Base-by-base conservation (phyloP, 2,329 filamentous ascomycete species). In the Fusarium haematococcum region DNA sequence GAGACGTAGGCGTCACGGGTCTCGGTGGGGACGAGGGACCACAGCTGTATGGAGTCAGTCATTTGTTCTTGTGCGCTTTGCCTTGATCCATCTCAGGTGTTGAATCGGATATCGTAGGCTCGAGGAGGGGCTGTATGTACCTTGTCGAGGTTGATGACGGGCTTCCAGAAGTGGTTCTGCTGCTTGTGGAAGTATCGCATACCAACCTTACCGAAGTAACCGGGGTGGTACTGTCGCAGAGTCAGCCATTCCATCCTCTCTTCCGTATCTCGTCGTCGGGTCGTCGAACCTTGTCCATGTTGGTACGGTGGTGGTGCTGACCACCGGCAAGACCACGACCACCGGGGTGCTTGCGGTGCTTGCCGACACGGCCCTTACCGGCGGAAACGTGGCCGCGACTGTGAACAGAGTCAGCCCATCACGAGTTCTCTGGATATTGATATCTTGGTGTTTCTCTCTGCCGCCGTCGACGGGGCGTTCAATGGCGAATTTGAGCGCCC, bases 191-290 rank as follows among this genome's bases (percentile, higher is more conserved):
- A 98, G 89, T 96, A 93, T 84, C 94, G 90, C 94, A 96, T 96
- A 89, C 94, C 93, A 81, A 96, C 94, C 90, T 98, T 98, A 88
- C 95, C 95, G 88, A 98, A 98, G 94, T 98, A 98, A 95, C 97
- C 97, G 76, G 96, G 95, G 85, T 97, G 94, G 92, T 96, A 95
- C 88, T 96, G 91, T 82, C 74, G 69, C 48, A 69, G 62, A 60
- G 80, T 83, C 76, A 83, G 82, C 68, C 66, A 67, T 75, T 68
- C 57, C 43, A 62, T 45, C 35, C 48, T 52, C 73, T 73, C 68
- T 27, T 43, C 33, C 45, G 8, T 39, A 16, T 74, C 75, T 75
- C 52, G n/a, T 77, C 92, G 86, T 63, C 67, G 70, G 78, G 77
- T 75, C 92, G 86, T 94, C 93, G 83, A 95, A 89, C 88, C 94